Evolutionary conservation across 345 rosid genomes (phyloP).

Genomic region (Salix viminalis): DNA sequence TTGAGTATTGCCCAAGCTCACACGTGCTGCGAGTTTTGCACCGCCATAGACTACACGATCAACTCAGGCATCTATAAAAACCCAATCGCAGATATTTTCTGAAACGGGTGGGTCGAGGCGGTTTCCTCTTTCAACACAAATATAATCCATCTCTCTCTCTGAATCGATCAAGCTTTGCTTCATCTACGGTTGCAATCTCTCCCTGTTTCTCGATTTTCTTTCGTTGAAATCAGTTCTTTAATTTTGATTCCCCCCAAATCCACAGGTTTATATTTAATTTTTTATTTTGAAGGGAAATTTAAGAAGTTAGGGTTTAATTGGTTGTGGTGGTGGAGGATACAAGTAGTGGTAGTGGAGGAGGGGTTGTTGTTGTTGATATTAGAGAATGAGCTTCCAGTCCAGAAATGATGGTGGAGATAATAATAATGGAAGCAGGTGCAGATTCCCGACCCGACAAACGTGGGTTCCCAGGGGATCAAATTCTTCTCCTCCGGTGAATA

Average conservation of each 20-base stretch:
- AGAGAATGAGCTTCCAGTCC: conserved; percentile 54
- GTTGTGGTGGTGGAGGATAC: neutral
- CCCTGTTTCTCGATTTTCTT: too few species aligned
- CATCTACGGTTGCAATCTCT: neutral
- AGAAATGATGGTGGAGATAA: conserved; percentile 46
- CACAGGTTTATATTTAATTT: too few species aligned
- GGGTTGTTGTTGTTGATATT: neutral
- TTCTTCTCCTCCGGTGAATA: conserved; percentile 18
- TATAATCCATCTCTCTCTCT: neutral
- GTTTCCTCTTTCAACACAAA: too few species aligned
- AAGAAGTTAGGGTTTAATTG: neutral
- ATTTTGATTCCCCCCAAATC: too few species aligned
- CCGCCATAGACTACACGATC: too few species aligned
- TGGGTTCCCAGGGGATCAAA: conserved; percentile 70
- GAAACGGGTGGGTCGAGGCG: too few species aligned
- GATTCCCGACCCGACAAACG: conserved; percentile 39
- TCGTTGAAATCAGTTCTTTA: too few species aligned
- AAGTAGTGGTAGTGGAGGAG: neutral
- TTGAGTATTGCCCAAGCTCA: too few species aligned
- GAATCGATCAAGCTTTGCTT: neutral
- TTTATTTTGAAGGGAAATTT: too few species aligned
- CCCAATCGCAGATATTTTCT: too few species aligned
- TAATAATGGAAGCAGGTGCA: conserved; percentile 24
- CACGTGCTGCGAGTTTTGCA: too few species aligned
- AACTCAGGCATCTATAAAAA: too few species aligned